Conservation (phyloP, 73 alveolate species). For the Paramecium bursaria region DNA sequence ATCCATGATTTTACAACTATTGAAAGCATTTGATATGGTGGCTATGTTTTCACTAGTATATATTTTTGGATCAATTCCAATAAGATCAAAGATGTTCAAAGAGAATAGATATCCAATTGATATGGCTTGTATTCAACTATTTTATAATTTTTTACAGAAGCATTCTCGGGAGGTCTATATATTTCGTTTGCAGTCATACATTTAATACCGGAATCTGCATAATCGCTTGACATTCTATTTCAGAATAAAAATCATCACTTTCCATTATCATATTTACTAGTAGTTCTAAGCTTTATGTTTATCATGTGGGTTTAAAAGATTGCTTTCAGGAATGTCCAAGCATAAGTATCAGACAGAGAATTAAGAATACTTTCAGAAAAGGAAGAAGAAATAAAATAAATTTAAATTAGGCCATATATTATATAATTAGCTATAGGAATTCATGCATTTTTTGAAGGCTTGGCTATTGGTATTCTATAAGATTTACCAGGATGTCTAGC, state of each 20-base stretch:
- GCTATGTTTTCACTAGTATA: background rate
- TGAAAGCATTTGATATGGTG: background rate
- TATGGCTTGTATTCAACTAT: no score
- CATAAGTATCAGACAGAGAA: no score
- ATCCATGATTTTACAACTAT: no score
- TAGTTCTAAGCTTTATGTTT: conserved; percentile 80
- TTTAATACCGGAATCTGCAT: background rate
- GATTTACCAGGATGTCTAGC: conserved; percentile 77
- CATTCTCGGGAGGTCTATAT: conserved; percentile 31
- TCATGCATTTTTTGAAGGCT: conserved; percentile 96
- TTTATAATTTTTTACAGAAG: background rate
- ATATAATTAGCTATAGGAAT: conserved; percentile 88
- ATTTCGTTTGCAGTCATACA: background rate
- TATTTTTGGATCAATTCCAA: conserved; percentile 1
- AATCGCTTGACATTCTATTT: background rate
- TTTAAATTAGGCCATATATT: conserved; percentile 77
- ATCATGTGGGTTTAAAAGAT: conserved; percentile 85
- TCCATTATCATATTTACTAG: conserved; percentile 79
- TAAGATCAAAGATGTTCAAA: conserved; percentile 16
- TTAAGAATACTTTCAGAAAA: no score
- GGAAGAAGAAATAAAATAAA: no score
- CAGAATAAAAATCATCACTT: no score
- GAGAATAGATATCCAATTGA: no score
- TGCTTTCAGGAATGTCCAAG: no score
- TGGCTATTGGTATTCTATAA: conserved; percentile 92